Evolutionary conservation across 1,139 yeast species (phyloP).

Genomic region (Spencermartinsiella ligniputridi): DNA sequence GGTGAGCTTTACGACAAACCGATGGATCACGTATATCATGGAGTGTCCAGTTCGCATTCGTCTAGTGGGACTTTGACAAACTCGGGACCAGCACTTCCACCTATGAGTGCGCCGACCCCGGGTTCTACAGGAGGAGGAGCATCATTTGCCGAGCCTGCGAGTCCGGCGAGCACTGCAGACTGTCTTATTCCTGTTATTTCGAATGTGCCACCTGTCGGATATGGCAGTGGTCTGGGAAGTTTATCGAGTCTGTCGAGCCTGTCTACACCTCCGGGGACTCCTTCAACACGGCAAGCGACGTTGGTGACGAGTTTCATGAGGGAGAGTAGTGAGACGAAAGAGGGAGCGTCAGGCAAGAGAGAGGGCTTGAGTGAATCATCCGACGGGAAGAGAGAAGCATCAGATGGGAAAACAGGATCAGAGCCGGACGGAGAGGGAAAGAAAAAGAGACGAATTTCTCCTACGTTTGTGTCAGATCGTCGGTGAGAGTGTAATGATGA

Average conservation of each 20-base stretch:
- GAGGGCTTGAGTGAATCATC: background rate
- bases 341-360: background rate
- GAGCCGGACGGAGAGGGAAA: slow-evolving; percentile 19
- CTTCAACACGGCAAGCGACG: slow-evolving; percentile 10
- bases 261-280: slow-evolving; percentile 18
- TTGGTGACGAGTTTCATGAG: background rate
- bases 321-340: no score
- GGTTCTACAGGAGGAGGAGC: background rate
- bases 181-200: slow-evolving; percentile 21
- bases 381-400: background rate
- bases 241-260: slow-evolving; percentile 2
- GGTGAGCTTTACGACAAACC: slow-evolving; percentile 40
- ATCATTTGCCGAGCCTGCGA: background rate
- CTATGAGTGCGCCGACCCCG: slow-evolving; percentile 9
- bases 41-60: background rate
- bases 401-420: slow-evolving; percentile 2
- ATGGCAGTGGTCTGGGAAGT: slow-evolving; percentile 12
- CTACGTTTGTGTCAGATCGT: slow-evolving; percentile 36
- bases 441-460: slow-evolving; percentile 44
- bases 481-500: background rate
- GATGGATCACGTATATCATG: slow-evolving; percentile 6
- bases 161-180: slow-evolving; percentile 7
- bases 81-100: slow-evolving; percentile 8
- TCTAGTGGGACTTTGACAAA: slow-evolving; percentile 7
- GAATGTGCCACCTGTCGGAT: slow-evolving; percentile 21